Evolutionary conservation across 1,139 yeast genomes (phyloP).

Genomic region (Zygosaccharomyces pseudobailii): DNA sequence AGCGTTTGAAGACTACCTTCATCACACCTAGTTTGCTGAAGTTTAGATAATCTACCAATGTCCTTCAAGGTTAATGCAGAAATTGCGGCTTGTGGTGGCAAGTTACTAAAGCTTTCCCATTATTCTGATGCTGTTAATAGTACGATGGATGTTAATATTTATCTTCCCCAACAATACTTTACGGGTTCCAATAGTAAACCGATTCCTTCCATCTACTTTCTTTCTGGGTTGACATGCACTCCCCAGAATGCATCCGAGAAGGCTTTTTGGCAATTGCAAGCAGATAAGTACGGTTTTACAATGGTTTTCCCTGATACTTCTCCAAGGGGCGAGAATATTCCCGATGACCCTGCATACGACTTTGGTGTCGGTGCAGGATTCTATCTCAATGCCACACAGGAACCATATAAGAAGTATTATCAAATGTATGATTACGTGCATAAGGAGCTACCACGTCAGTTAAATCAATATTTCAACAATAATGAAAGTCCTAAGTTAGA

Average conservation of each 20-base stretch:
- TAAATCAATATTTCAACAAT: slow-evolving; percentile 44
- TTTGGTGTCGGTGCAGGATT: slow-evolving; percentile 96
- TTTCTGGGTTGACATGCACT: slow-evolving; percentile 90
- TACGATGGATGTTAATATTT: slow-evolving; percentile 78
- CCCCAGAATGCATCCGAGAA: slow-evolving; percentile 95
- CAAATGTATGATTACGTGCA: slow-evolving; percentile 83
- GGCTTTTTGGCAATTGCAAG: slow-evolving; percentile 81
- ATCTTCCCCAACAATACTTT: slow-evolving; percentile 58
- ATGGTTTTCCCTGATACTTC: slow-evolving; percentile 94
- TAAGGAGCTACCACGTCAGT: slow-evolving; percentile 54
- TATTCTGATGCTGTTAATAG: slow-evolving; percentile 62
- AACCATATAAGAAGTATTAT: slow-evolving; percentile 69
- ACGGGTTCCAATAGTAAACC: slow-evolving; percentile 22
- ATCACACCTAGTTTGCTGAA: background rate
- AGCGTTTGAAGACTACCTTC: too few relatives aligned
- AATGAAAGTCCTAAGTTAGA: slow-evolving; percentile 36
- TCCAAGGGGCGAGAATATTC: slow-evolving; percentile 86
- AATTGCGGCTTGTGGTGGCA: slow-evolving; percentile 70
- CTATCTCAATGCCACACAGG: slow-evolving; percentile 76
- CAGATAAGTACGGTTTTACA: slow-evolving; percentile 78
- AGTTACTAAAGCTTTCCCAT: slow-evolving; percentile 69
- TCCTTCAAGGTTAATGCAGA: slow-evolving; percentile 51
- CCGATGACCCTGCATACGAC: slow-evolving; percentile 87
- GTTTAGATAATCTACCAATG: slow-evolving; percentile 37
- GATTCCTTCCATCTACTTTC: slow-evolving; percentile 71